phyloP scores from a whole-genome alignment of 176 grass and related monocot genomes.

The Oryza longistaminata region DNA sequence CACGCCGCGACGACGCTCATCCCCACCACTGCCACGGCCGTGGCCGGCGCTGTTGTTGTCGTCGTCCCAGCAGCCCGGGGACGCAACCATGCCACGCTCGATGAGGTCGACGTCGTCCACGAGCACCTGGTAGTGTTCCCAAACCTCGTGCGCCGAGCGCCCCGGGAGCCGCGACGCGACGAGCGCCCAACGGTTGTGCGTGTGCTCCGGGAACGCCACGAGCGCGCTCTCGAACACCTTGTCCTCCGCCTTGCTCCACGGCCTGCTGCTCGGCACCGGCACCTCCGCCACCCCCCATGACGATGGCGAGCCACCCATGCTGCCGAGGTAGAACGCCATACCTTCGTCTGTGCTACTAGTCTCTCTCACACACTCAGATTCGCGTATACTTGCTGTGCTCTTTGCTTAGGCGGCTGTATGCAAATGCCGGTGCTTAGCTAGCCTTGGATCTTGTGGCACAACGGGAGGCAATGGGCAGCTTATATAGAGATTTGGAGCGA shows the following conservation, averaged over 20 bases:
- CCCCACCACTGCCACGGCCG: neutral
- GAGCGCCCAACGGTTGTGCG: slow-evolving; percentile 58
- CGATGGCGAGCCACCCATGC: slow-evolving; percentile 10
- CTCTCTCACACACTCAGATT: neutral
- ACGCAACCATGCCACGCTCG: slow-evolving; percentile 63
- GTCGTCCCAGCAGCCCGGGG: slow-evolving; percentile 50
- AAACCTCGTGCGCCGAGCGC: slow-evolving; percentile 56
- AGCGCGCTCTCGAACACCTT: slow-evolving; percentile 81
- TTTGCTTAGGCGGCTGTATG: neutral
- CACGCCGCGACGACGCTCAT: slow-evolving; percentile 69
- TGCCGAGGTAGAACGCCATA: slow-evolving; percentile 42
- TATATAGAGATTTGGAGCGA: slow-evolving; percentile 32
- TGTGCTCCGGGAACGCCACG: slow-evolving; percentile 61
- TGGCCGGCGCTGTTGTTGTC: neutral
- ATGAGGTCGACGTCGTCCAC: slow-evolving; percentile 66
- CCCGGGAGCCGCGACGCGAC: slow-evolving; percentile 62
- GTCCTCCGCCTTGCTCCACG: slow-evolving; percentile 81
- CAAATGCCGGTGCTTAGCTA: neutral
- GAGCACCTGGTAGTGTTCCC: slow-evolving; percentile 62
- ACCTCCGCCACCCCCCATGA: neutral
- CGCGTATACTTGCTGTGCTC: neutral
- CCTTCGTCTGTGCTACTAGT: neutral
- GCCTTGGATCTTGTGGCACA: slow-evolving; percentile 14
- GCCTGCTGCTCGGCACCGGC: neutral
- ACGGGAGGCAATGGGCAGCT: neutral